Conservation (phyloP, 768 basidiomycete species). For the Inosperma sp. region DNA sequence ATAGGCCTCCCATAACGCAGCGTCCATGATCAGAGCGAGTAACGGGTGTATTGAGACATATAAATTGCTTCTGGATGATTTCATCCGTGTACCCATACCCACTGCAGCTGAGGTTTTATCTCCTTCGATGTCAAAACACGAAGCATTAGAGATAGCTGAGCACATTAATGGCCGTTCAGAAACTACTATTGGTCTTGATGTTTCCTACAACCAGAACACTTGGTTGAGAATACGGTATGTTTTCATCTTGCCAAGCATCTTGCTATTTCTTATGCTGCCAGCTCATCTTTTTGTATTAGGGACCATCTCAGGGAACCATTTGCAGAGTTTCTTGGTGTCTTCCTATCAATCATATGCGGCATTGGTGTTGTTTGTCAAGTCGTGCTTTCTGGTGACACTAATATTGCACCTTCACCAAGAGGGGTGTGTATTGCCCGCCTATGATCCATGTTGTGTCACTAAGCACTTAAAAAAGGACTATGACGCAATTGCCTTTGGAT, state of each 20-base stretch:
- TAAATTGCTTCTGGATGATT: too few relatives aligned
- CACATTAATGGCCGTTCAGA: too few relatives aligned
- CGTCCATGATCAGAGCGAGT: too few relatives aligned
- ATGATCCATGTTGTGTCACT: neutral
- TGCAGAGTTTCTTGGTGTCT: slow-evolving; percentile 60
- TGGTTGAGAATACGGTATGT: slow-evolving; percentile 13
- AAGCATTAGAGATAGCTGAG: too few relatives aligned
- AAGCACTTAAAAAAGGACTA: slow-evolving; percentile 33
- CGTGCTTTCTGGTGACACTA: slow-evolving; percentile 42
- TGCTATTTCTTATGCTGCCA: neutral
- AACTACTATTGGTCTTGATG: too few relatives aligned
- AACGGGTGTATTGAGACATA: too few relatives aligned
- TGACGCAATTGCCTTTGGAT: slow-evolving; percentile 48
- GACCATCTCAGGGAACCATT: slow-evolving; percentile 50
- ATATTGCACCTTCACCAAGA: slow-evolving; percentile 44
- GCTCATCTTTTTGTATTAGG: slow-evolving; percentile 26
- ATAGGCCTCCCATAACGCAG: too few relatives aligned
- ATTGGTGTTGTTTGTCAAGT: slow-evolving; percentile 55
- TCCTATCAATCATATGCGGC: slow-evolving; percentile 57
- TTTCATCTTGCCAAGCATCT: neutral
- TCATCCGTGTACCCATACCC: too few relatives aligned
- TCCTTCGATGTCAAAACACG: too few relatives aligned
- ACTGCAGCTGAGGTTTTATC: too few relatives aligned
- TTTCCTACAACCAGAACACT: too few relatives aligned
- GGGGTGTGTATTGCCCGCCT: slow-evolving; percentile 43